Evolutionary conservation across 768 basidiomycete genomes (phyloP).

Genomic region (Pilatotrama ljubarskyi): DNA sequence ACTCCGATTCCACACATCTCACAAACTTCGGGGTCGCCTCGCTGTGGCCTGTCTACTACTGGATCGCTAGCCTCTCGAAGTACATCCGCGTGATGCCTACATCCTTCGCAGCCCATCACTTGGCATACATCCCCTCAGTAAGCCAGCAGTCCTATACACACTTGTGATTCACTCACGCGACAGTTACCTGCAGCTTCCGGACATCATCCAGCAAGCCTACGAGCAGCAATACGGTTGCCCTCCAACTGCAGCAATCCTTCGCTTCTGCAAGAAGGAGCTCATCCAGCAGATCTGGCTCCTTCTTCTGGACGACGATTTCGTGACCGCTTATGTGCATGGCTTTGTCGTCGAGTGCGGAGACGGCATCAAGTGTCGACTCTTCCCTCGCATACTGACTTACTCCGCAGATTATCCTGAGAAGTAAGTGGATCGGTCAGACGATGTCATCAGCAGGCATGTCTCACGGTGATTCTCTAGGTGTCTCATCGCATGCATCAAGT

Average conservation of each 20-base stretch:
- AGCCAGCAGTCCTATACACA: neutral
- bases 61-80: conserved; percentile 43
- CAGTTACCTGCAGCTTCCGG: conserved; percentile 32
- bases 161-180: neutral
- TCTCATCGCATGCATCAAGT: conserved; percentile 38
- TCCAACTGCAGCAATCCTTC: conserved; percentile 24
- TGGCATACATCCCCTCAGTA: conserved; percentile 47
- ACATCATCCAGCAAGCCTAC: conserved; percentile 34
- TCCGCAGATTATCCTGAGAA: conserved; percentile 41
- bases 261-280: conserved; percentile 35
- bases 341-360: conserved; percentile 31
- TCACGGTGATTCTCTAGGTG: too few relatives aligned
- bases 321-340: conserved; percentile 30
- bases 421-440: conserved; percentile 21
- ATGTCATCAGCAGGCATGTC: too few relatives aligned
- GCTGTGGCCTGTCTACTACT: conserved; percentile 44
- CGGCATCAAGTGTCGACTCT: conserved; percentile 28
- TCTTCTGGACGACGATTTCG: conserved; percentile 28
- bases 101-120: conserved; percentile 37
- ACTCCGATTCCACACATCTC: conserved; percentile 32
- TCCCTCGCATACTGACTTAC: conserved; percentile 32
- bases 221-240: conserved; percentile 11
- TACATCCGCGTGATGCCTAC: conserved; percentile 35
- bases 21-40: conserved; percentile 29
- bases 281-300: conserved; percentile 33